Percentiles rank a stretch among this genome's conserved stretches.
These are phyloP conservation scores for Funneliformis geosporum DNA, from an alignment of 192 early-diverging fungal genomes.

Conservation along the genomic window DNA sequence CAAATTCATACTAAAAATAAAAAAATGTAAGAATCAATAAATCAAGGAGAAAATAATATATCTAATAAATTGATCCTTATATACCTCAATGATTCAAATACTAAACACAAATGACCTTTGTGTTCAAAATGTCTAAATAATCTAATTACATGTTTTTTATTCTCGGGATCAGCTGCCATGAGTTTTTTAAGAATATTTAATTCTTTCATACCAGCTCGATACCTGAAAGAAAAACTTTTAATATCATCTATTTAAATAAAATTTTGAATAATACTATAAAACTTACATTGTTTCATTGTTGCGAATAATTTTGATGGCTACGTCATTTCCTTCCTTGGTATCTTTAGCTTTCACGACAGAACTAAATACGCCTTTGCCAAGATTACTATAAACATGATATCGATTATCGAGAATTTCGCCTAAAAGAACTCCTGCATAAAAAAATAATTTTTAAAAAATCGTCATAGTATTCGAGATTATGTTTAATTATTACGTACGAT, in stretches of 20 bases:
- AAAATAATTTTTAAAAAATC: slow-evolving; percentile 4
- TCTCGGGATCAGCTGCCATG: slow-evolving; percentile 79
- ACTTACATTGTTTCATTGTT: slow-evolving; percentile 91
- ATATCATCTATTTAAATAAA: background rate
- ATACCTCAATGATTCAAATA: slow-evolving; percentile 89
- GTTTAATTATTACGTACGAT: slow-evolving; percentile 63
- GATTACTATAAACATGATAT: slow-evolving; percentile 81
- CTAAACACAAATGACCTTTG: slow-evolving; percentile 86
- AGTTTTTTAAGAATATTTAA: slow-evolving; percentile 87
- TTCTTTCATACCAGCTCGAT: slow-evolving; percentile 87
- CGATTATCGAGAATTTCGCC: slow-evolving; percentile 85
- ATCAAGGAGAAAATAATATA: slow-evolving; percentile 73
- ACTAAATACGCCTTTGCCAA: slow-evolving; percentile 96
- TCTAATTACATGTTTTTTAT: slow-evolving; percentile 87
- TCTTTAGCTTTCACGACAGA: slow-evolving; percentile 89
- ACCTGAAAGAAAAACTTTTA: slow-evolving; percentile 46
- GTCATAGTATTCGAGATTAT: background rate
- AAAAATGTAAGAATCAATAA: slow-evolving; percentile 76
- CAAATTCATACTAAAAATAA: slow-evolving; percentile 89
- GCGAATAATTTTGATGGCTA: slow-evolving; percentile 95
- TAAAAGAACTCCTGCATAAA: slow-evolving; percentile 60
- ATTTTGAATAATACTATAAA: background rate
- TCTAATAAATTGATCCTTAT: slow-evolving; percentile 36
- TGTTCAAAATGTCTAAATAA: slow-evolving; percentile 87
- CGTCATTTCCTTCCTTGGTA: slow-evolving; percentile 66